These are phyloP conservation scores for Piper longum DNA, from an alignment of 164 flowering plant species.

Conservation along the genomic window DNA sequence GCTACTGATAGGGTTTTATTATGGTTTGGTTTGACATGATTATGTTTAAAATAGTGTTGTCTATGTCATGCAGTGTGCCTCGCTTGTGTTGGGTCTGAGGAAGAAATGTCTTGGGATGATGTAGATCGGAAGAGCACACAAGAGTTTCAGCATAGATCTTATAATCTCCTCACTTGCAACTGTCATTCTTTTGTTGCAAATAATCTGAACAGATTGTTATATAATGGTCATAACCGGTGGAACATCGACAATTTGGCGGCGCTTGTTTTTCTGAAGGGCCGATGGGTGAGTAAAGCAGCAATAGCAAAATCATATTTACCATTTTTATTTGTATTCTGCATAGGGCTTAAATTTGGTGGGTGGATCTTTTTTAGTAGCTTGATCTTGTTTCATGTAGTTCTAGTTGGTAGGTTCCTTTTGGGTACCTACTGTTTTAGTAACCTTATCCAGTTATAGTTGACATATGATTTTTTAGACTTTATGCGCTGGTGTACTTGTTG, in stretches of 20 bases:
- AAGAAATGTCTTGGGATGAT: conserved; percentile 56
- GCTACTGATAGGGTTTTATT: too few species aligned
- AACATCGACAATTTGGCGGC: conserved; percentile 81
- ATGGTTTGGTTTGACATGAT: background rate
- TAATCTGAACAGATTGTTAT: conserved; percentile 58
- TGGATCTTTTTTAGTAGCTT: conserved; percentile 33
- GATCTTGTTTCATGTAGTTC: conserved; percentile 31
- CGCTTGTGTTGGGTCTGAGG: conserved; percentile 17
- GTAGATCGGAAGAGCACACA: conserved; percentile 62
- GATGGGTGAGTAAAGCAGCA: conserved; percentile 54
- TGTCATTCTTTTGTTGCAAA: conserved; percentile 93
- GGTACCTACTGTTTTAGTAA: conserved; percentile 70
- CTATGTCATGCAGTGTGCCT: conserved; percentile 34
- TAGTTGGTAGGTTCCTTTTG: conserved; percentile 72
- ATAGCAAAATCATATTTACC: conserved; percentile 49
- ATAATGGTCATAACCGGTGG: conserved; percentile 51
- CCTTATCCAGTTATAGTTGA: conserved; percentile 36
- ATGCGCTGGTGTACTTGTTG: too few species aligned
- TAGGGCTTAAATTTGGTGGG: conserved; percentile 56
- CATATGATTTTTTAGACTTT: too few species aligned
- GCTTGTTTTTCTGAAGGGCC: conserved; percentile 58
- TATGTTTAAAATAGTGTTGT: background rate
- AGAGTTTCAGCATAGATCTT: conserved; percentile 74
- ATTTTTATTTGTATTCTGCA: conserved; percentile 28
- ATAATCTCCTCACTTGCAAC: conserved; percentile 83